A percentile compares a stretch with the other conserved stretches of the same genome.
phyloP scores from a whole-genome alignment of 257 asterid species.

The Solanum pennellii region DNA sequence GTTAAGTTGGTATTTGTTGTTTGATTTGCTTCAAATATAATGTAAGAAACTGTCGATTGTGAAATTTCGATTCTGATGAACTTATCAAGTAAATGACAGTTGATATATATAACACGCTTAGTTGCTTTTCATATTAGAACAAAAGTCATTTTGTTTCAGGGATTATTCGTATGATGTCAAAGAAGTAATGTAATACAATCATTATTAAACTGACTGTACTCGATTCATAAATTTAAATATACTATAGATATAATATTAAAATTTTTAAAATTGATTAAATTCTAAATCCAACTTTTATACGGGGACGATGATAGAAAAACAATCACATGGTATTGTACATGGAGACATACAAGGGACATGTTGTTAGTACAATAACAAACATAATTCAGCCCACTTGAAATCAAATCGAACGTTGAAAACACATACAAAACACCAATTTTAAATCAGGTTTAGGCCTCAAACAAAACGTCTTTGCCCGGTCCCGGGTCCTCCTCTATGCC shows the following conservation, averaged over 20 bases:
- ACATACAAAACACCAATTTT: neutral
- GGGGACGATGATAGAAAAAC: neutral
- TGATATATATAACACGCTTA: neutral
- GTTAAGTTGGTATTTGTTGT: neutral
- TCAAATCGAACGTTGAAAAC: slow-evolving; percentile 14
- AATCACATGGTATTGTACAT: slow-evolving; percentile 54
- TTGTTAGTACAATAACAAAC: slow-evolving; percentile 36
- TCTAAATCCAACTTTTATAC: rapidly evolving
- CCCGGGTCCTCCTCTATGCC: neutral
- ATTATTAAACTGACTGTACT: neutral
- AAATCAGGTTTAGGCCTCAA: neutral
- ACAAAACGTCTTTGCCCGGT: neutral
- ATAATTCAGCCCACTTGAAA: slow-evolving; percentile 27
- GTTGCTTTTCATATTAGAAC: neutral
- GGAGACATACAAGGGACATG: slow-evolving; percentile 52
- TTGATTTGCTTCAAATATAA: neutral
- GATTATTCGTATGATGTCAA: neutral
- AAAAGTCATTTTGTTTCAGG: neutral
- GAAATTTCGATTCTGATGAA: neutral
- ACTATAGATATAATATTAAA: neutral
- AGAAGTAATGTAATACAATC: neutral
- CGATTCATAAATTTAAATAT: neutral
- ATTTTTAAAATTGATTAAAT: neutral
- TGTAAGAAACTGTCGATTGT: neutral
- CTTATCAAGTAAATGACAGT: neutral